These are phyloP conservation scores for Penicillium coprophilum DNA, from an alignment of 495 filamentous ascomycete species.

Conservation along the genomic window DNA sequence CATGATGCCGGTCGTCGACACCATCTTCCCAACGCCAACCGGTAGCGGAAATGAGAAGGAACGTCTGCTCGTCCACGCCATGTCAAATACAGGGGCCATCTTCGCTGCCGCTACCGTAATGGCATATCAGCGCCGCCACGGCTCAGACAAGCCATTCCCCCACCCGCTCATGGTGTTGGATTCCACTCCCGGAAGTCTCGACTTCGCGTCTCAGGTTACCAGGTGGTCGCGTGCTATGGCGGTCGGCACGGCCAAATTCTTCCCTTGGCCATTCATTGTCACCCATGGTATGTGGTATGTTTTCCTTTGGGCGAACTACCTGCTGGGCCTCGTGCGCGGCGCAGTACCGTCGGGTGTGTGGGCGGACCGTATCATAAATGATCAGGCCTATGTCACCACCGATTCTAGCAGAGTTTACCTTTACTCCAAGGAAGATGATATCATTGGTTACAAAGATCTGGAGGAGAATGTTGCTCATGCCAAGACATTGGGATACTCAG, in stretches of 20 bases:
- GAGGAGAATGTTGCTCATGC: slow-evolving; percentile 50
- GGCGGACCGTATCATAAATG: slow-evolving; percentile 26
- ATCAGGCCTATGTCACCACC: slow-evolving; percentile 19
- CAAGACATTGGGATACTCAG: slow-evolving; percentile 39
- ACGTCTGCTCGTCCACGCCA: slow-evolving; percentile 47
- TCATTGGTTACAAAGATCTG: slow-evolving; percentile 54
- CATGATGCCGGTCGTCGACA: slow-evolving; percentile 53
- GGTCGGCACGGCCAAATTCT: slow-evolving; percentile 43
- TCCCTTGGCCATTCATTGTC: slow-evolving; percentile 51
- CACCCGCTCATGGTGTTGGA: slow-evolving; percentile 49
- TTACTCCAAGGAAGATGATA: slow-evolving; percentile 55
- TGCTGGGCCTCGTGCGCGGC: slow-evolving; percentile 16
- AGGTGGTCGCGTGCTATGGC: slow-evolving; percentile 55
- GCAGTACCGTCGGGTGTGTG: slow-evolving; percentile 24
- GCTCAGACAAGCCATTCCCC: slow-evolving; percentile 39
- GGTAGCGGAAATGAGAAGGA: slow-evolving; percentile 23
- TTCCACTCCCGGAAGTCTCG: slow-evolving; percentile 51
- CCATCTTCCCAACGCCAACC: slow-evolving; percentile 37
- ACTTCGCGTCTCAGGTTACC: slow-evolving; percentile 47
- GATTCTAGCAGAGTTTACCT: slow-evolving; percentile 42
- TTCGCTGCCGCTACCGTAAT: slow-evolving; percentile 49
- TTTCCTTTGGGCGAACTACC: slow-evolving; percentile 27
- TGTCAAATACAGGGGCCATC: slow-evolving; percentile 55
- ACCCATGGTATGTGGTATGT: slow-evolving; percentile 46
- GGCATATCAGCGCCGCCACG: slow-evolving; percentile 40